phyloP scores from a whole-genome alignment of 2,329 filamentous ascomycete species.

The Aspergillus jensenii region DNA sequence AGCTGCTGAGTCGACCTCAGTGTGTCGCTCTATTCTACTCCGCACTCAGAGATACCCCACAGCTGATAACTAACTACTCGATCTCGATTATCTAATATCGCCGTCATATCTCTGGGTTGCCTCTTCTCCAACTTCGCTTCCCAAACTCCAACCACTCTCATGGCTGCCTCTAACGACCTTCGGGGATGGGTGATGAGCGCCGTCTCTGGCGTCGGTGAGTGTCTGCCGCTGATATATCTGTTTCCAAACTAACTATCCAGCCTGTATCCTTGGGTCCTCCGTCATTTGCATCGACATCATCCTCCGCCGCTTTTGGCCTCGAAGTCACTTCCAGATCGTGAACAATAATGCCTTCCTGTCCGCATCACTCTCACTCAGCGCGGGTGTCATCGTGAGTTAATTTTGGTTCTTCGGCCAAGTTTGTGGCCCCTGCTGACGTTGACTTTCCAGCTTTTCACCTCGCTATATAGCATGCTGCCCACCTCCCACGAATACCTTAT shows the following conservation, averaged over 20 bases:
- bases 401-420: neutral
- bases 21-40: neutral
- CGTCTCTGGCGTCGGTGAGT: slow-evolving; percentile 72
- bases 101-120: slow-evolving; percentile 6
- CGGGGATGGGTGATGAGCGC: slow-evolving; percentile 90
- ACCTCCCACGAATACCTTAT: slow-evolving; percentile 77
- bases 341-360: slow-evolving; percentile 88
- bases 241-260: slow-evolving; percentile 30
- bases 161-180: slow-evolving; percentile 72
- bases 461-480: slow-evolving; percentile 89
- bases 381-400: slow-evolving; percentile 83
- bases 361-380: slow-evolving; percentile 84
- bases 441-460: slow-evolving; percentile 73
- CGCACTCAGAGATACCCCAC: neutral
- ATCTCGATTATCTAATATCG: slow-evolving; percentile 8
- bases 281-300: slow-evolving; percentile 86
- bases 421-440: neutral
- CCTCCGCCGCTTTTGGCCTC: slow-evolving; percentile 69
- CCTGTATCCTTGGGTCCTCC: slow-evolving; percentile 68
- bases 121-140: slow-evolving; percentile 1
- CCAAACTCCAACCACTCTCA: slow-evolving; percentile 22
- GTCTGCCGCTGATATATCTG: neutral
- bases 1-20: neutral
- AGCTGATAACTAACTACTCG: neutral
- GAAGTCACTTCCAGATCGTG: slow-evolving; percentile 79